Conservation (phyloP, 306 rosid genomes). For the Begonia loranthoides region DNA sequence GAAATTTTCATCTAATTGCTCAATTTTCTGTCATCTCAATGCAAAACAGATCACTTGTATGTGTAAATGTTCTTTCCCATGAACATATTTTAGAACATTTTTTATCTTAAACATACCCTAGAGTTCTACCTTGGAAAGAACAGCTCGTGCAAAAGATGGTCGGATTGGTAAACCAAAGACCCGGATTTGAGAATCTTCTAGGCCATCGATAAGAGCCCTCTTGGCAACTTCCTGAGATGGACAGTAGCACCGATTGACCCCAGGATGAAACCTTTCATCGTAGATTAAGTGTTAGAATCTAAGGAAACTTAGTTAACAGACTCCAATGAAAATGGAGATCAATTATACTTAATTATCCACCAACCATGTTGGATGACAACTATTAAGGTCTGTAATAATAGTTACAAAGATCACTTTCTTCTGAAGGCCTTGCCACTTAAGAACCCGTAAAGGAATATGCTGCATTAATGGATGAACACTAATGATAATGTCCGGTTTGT, state of each 20-base stretch:
- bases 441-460: conserved; percentile 95
- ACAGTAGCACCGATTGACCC: conserved; percentile 90
- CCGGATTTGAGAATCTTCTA: conserved; percentile 54
- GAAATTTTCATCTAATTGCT: background rate
- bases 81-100: background rate
- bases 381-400: conserved; percentile 75
- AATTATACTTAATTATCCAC: conserved; percentile 5
- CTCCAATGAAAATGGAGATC: conserved; percentile 5
- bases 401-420: conserved; percentile 84
- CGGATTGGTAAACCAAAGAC: conserved; percentile 85
- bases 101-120: background rate
- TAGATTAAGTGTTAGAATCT: conserved; percentile 7
- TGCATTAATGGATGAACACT: conserved; percentile 99
- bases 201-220: conserved; percentile 66
- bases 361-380: conserved; percentile 95
- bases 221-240: conserved; percentile 78
- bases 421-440: conserved; percentile 93
- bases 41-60: no score
- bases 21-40: no score
- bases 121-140: conserved; percentile 45
- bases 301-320: background rate
- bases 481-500: conserved; percentile 82
- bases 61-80: no score
- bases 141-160: conserved; percentile 88
- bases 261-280: conserved; percentile 75